Conservation (phyloP, 2,329 filamentous ascomycete genomes). For the Dothiorella sarmentorum region DNA sequence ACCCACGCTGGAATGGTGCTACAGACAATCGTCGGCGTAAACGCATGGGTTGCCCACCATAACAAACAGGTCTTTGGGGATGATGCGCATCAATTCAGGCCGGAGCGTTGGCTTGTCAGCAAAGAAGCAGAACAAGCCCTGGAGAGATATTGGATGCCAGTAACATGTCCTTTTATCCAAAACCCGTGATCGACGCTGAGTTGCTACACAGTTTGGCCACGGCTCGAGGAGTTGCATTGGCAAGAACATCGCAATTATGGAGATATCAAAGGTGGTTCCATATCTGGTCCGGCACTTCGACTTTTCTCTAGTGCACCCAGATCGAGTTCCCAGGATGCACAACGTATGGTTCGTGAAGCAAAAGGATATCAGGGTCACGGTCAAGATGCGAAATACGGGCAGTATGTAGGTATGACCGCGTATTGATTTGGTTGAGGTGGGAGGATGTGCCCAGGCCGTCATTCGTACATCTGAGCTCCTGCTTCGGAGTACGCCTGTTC, state of each 20-base stretch:
- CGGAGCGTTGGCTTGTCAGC: constrained; percentile 27
- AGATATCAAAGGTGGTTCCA: constrained; percentile 35
- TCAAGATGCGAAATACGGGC: too few species aligned
- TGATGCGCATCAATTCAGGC: constrained; percentile 25
- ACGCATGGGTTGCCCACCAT: constrained; percentile 38
- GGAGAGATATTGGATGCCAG: background rate
- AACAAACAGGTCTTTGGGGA: constrained; percentile 35
- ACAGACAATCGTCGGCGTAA: constrained; percentile 33
- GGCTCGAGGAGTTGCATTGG: constrained; percentile 39
- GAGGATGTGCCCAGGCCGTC: too few species aligned
- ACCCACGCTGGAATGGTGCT: constrained; percentile 23
- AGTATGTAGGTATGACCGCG: too few species aligned
- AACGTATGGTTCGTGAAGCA: constrained; percentile 7
- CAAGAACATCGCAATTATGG: constrained; percentile 35
- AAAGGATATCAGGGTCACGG: background rate
- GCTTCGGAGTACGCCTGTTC: too few species aligned
- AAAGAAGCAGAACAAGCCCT: background rate
- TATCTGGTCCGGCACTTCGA: constrained; percentile 19
- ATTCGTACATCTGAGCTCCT: too few species aligned
- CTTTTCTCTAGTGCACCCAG: background rate
- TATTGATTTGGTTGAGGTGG: too few species aligned
- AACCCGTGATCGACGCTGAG: background rate
- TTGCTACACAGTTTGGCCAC: constrained; percentile 37
- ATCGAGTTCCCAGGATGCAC: background rate
- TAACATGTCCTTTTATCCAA: background rate